Conservation (phyloP, 305 asterid genomes). For the Rubia tinctorum region DNA sequence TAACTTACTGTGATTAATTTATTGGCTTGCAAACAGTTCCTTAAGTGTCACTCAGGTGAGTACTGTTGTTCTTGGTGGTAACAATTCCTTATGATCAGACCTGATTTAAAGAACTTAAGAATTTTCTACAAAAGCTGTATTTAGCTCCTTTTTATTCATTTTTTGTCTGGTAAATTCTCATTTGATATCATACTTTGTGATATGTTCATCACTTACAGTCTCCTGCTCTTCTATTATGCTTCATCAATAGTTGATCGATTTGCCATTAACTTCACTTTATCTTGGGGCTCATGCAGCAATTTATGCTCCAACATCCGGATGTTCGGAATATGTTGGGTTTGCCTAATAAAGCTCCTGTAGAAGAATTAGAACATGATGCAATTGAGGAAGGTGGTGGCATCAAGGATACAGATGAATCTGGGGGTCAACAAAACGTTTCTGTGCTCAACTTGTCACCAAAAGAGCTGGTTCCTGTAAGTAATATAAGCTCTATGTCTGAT, state of each 20-base stretch:
- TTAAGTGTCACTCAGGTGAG: conserved; percentile 58
- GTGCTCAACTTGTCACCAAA: conserved; percentile 51
- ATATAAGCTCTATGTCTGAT: conserved; percentile 21
- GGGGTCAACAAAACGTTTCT: conserved; percentile 42
- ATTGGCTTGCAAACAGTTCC: conserved; percentile 82
- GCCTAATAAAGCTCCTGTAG: conserved; percentile 40
- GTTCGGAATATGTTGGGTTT: conserved; percentile 61
- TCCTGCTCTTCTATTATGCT: not conserved
- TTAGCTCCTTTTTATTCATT: not conserved
- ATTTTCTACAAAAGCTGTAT: not conserved
- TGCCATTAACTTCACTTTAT: conserved; percentile 3
- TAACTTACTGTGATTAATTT: conserved; percentile 38
- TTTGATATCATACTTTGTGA: not conserved
- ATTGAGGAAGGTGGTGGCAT: conserved; percentile 23
- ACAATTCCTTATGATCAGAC: not conserved
- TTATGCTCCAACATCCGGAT: conserved; percentile 52
- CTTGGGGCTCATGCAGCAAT: conserved; percentile 41
- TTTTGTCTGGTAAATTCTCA: not conserved
- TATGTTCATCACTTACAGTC: not conserved
- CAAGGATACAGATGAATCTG: conserved; percentile 33
- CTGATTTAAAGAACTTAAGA: not conserved
- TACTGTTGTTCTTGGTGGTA: not conserved
- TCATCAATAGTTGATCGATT: not conserved
- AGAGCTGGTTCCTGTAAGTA: conserved; percentile 56
- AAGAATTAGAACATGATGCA: conserved; percentile 32